phyloP scores from a whole-genome alignment of 495 filamentous ascomycete species.

The Aspergillus ostianus region DNA sequence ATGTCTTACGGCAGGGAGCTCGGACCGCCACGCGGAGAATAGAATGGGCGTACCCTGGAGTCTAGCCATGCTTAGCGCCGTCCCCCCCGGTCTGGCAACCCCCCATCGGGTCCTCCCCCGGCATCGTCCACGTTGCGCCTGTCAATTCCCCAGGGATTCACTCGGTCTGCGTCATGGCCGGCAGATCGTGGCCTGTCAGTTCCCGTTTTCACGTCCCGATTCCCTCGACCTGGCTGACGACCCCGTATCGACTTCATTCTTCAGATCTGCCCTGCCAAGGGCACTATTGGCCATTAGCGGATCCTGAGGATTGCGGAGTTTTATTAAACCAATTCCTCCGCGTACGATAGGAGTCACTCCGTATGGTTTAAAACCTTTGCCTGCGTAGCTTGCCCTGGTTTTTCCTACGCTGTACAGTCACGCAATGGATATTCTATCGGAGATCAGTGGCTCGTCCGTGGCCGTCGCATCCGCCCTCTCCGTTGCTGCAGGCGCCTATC shows the following conservation, averaged over 20 bases:
- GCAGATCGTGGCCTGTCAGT: slow-evolving; percentile 28
- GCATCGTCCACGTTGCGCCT: slow-evolving; percentile 6
- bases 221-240: not conserved
- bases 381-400: not conserved
- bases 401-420: not conserved
- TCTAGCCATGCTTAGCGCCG: not conserved
- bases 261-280: not conserved
- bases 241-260: not conserved
- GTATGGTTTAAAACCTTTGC: no score
- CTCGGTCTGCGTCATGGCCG: slow-evolving; percentile 17
- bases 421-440: slow-evolving; percentile 38
- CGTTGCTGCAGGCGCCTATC: slow-evolving; percentile 44
- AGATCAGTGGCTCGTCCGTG: slow-evolving; percentile 33
- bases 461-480: slow-evolving; percentile 41
- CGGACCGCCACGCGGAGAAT: not conserved
- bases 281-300: not conserved
- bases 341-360: not conserved
- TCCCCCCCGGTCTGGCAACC: no score
- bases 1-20: not conserved
- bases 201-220: slow-evolving; percentile 29
- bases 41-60: no score
- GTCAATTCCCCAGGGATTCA: not conserved
- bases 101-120: slow-evolving; percentile 8
- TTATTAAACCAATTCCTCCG: not conserved
- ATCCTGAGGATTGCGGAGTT: not conserved